Evolutionary conservation across 768 basidiomycete species (phyloP), one percentile per base, ranked within the genome.

Genomic region (Megacollybia marginata): DNA sequence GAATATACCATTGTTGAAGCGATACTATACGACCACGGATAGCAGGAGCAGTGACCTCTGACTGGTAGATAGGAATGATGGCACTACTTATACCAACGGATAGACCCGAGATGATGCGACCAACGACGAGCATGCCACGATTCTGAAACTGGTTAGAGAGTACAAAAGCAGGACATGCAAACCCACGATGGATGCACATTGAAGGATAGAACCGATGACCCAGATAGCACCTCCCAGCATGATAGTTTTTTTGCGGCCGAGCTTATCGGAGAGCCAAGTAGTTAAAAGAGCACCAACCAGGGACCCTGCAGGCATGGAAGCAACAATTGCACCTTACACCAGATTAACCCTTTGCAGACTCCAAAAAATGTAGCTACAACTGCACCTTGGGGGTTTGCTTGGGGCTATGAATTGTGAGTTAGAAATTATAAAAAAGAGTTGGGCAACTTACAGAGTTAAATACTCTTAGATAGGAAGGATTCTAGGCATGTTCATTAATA

Each of bases 1-100:
- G 5, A 18, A 32, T 55, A 28, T 48, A 68, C 79, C 85, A 88
- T 72, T 89, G 86, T 60, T 89, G 85, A 51, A 86, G 69, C 3
- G 86, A 82, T 31, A 88, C 85, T 52, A 88, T 74, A 23, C 84
- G 80, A 32, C 86, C 87, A 58, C 85, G 82, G 58, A 88, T 85
- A 33, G 73, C 62, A 15, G 84, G 84, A 5, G 79, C 74, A n/a
- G 82, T 80, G 56, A 85, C 79, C 65, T 86, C 83, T 33, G 83
- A 82, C 65, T 87, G 85, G 59, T 86, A 86, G 58, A 87, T 77
- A 19, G 85, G 85, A 6, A 88, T 84, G 34, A 83, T 72, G 32
- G 78, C 74, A 54, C 79, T 82, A 33, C 82, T 69, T 15, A 86
- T 69, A 54, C 83, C 84, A 51, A 88, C 82, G 4, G 85, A 76